These are phyloP conservation scores for Cordyceps fumosorosea DNA, from an alignment of 2,329 filamentous ascomycete genomes.

Conservation along the genomic window DNA sequence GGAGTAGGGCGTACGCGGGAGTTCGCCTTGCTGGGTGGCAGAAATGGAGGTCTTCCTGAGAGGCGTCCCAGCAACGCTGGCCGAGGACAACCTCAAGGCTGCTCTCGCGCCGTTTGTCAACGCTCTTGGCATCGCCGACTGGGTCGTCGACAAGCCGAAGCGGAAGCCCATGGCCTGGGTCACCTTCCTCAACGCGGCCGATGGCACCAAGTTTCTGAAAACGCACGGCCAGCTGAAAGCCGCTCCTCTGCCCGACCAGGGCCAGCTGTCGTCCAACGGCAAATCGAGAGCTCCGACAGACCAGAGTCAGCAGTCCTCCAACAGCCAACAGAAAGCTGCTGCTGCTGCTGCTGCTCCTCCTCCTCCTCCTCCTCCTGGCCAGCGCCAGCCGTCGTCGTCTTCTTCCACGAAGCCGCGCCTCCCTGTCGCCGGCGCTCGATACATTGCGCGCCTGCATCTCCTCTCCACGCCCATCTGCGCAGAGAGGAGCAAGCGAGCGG, in stretches of 20 bases:
- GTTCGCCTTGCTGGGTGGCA: too few species aligned
- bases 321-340: background rate
- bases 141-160: conserved; percentile 35
- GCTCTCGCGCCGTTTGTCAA: conserved; percentile 36
- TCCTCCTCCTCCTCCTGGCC: too few species aligned
- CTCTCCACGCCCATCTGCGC: conserved; percentile 23
- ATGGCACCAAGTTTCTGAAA: conserved; percentile 39
- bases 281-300: too few species aligned
- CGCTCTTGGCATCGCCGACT: conserved; percentile 35
- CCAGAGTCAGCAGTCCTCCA: background rate
- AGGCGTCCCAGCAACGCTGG: conserved; percentile 35
- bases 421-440: background rate
- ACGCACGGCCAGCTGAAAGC: conserved; percentile 21
- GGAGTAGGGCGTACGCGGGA: too few species aligned
- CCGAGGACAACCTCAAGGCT: conserved; percentile 28
- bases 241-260: background rate
- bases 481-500: conserved; percentile 26
- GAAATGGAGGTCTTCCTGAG: conserved; percentile 41
- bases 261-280: background rate
- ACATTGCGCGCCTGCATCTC: conserved; percentile 25
- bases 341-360: too few species aligned
- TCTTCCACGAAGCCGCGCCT: too few species aligned
- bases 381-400: too few species aligned
- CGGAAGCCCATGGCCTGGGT: conserved; percentile 31
- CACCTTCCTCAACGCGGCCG: conserved; percentile 33